phyloP scores from a whole-genome alignment of 1,284 basidiomycete species.

The Puccinia brachypodii region DNA sequence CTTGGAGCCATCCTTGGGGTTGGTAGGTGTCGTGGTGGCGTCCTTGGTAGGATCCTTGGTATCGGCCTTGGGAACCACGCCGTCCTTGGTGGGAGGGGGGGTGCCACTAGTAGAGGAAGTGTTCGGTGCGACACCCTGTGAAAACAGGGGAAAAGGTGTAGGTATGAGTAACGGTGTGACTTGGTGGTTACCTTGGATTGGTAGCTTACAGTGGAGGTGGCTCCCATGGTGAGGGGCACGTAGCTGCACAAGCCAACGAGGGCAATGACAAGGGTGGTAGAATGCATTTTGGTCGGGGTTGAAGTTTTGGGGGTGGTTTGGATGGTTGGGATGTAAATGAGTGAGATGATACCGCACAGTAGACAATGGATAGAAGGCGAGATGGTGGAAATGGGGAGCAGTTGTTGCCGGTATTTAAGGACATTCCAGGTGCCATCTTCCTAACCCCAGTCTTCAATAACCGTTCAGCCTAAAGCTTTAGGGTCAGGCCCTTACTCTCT shows the following conservation, averaged over 20 bases:
- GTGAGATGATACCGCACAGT: not conserved
- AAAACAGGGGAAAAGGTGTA: not conserved
- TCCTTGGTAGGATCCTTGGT: not conserved
- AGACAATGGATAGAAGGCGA: not conserved
- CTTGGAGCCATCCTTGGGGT: not conserved
- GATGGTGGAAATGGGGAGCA: not conserved
- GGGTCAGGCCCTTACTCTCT: slow-evolving; percentile 9
- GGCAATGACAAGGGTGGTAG: not conserved
- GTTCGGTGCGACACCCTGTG: not conserved
- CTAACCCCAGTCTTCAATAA: no score
- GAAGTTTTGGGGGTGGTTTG: not conserved
- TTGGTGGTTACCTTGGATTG: not conserved
- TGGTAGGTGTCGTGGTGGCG: no score
- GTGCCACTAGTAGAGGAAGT: not conserved
- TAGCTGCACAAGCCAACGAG: not conserved
- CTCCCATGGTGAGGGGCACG: not conserved
- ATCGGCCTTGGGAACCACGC: not conserved
- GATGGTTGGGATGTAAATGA: not conserved
- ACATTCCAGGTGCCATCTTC: not conserved
- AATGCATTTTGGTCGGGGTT: not conserved
- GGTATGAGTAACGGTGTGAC: not conserved
- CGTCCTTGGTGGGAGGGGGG: not conserved
- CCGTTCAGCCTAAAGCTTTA: not conserved
- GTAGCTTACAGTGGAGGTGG: not conserved
- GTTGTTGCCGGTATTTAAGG: not conserved